These are phyloP conservation scores for Podila horticola DNA, from an alignment of 192 early-diverging fungal species.

Conservation along the genomic window DNA sequence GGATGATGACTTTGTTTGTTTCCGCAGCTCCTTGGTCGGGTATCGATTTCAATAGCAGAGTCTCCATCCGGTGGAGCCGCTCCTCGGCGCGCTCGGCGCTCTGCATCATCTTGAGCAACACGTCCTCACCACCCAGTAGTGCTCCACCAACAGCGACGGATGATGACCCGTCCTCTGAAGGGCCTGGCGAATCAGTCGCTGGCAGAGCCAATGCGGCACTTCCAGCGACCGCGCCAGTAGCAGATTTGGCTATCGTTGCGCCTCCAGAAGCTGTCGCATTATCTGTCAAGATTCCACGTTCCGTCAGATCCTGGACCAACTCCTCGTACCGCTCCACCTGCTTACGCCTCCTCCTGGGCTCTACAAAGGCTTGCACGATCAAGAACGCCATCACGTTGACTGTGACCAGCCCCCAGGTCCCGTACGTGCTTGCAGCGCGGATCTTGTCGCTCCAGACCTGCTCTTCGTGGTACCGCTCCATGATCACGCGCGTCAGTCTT, in stretches of 20 bases:
- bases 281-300: constrained; percentile 36
- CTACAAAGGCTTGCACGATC: constrained; percentile 78
- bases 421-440: constrained; percentile 77
- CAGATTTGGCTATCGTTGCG: neutral
- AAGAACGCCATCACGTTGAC: constrained; percentile 73
- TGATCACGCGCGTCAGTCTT: constrained; percentile 72
- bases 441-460: constrained; percentile 92
- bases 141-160: constrained; percentile 32
- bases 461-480: constrained; percentile 84
- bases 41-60: constrained; percentile 9
- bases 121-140: constrained; percentile 39
- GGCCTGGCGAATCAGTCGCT: neutral
- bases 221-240: neutral
- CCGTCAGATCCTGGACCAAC: constrained; percentile 43
- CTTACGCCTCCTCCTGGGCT: constrained; percentile 74
- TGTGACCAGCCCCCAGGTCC: constrained; percentile 75
- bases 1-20: constrained; percentile 8
- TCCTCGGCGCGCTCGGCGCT: constrained; percentile 42
- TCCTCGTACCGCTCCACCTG: constrained; percentile 77
- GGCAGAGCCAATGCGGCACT: neutral
- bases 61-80: constrained; percentile 34
- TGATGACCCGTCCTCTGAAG: neutral
- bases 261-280: neutral
- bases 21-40: neutral
- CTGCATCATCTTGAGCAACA: constrained; percentile 34